phyloP scores from a whole-genome alignment of 2,329 filamentous ascomycete species.

The Ceratocystis albifundus region DNA sequence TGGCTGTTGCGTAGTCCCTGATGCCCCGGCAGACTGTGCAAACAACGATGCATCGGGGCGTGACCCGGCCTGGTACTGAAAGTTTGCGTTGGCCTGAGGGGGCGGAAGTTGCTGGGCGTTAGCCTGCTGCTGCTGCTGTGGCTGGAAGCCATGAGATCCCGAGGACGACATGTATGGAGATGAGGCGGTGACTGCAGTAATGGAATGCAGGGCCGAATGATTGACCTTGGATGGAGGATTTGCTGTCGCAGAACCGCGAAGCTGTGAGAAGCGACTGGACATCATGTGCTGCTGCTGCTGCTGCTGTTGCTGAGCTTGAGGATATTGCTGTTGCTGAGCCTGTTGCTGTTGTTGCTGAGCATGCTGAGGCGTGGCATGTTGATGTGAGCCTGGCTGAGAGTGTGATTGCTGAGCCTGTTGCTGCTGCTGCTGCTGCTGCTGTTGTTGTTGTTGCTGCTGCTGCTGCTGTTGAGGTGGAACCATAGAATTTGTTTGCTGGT shows the following conservation, averaged over 20 bases:
- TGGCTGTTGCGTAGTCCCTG: constrained; percentile 9
- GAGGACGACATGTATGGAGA: constrained; percentile 19
- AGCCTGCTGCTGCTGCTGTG: constrained; percentile 3
- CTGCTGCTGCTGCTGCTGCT: constrained; percentile 15
- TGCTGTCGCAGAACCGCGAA: background rate
- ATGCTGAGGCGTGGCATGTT: constrained; percentile 23
- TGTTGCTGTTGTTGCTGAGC: constrained; percentile 23
- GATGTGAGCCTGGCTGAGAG: constrained; percentile 21
- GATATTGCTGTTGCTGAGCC: constrained; percentile 20
- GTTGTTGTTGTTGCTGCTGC: constrained; percentile 24
- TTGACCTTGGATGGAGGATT: constrained; percentile 18
- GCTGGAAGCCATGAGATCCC: constrained; percentile 13
- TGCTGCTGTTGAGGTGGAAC: constrained; percentile 11
- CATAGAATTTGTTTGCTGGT: constrained; percentile 21
- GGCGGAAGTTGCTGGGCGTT: constrained; percentile 11
- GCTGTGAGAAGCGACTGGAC: constrained; percentile 8
- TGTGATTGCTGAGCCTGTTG: constrained; percentile 12
- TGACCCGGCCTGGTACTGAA: constrained; percentile 10
- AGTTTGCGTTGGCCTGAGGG: constrained; percentile 7
- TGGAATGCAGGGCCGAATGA: constrained; percentile 15
- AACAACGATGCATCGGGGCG: constrained; percentile 14
- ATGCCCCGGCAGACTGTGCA: constrained; percentile 5
- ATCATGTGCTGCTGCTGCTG: constrained; percentile 24
- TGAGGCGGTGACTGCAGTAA: background rate
- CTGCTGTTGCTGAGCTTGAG: constrained; percentile 23